Evolutionary conservation across 2,329 filamentous ascomycete species (phyloP), one percentile per base, ranked within the genome.

Genomic region (Elsinoe ampelina): DNA sequence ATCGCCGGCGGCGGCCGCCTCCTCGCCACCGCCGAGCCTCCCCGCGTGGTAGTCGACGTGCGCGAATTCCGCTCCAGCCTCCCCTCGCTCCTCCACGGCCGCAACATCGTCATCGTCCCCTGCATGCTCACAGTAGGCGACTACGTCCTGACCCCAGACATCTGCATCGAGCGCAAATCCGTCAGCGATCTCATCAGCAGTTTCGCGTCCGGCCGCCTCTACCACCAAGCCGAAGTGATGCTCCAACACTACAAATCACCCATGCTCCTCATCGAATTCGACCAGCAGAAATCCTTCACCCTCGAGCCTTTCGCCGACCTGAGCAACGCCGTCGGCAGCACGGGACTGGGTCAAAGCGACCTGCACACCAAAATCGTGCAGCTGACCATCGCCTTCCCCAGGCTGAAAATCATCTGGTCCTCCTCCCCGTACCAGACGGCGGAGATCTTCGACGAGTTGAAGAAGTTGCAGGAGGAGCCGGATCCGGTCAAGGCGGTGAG

Each of bases 91-190:
- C 78, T 97, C 1, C 92, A 98, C 69, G 93, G 88, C 1, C 86
- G 89, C 54, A 88, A 83, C 64, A 92, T 96, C 76, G 77, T 90
- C 34, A 84, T 97, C 42, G 85, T 97, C 0, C 93, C 93, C 1
- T 96, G 92, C 72, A 95, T 95, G 82, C 77, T 98, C 59, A 98
- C 92, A 0, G 92, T 98, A 0, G 93, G 89, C 61, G 93, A 98
- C 73, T 98, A 98, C 71, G 85, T 98, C 60, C 78, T 98, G 41
- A 93, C 89, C 1, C 92, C 92, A 1, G 81, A 84, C 62, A 93
- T 97, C 62, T 95, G 90, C 71, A 81, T 98, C 32, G 93, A 98
- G 74, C 87, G 93, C 48, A 98, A 98, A 73, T 95, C 88, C 22
- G 80, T 98, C 66, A 84, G 83, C 66, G 93, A 98, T 73, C 75